These are phyloP conservation scores for Kwoniella shivajii DNA, from an alignment of 1,284 basidiomycete genomes.

Conservation along the genomic window DNA sequence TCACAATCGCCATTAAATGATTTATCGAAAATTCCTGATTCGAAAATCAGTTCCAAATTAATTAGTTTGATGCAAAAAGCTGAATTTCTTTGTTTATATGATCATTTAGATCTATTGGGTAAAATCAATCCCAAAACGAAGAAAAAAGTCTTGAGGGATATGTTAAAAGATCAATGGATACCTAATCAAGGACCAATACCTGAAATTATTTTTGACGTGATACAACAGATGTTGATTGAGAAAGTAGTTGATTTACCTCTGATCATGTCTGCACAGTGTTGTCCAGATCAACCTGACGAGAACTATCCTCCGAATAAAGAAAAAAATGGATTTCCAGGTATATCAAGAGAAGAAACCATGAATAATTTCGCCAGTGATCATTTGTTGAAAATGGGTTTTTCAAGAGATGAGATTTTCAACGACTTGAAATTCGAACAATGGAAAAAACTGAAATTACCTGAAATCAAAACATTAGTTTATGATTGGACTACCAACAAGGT, in stretches of 20 bases:
- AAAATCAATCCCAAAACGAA: neutral
- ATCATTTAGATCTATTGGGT: conserved; percentile 1
- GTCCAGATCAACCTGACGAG: neutral
- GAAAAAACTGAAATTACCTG: neutral
- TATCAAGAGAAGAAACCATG: neutral
- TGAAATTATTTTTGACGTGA: conserved; percentile 1
- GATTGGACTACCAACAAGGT: conserved; percentile 2
- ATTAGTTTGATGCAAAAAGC: conserved; percentile 4
- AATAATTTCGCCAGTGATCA: neutral
- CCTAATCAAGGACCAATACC: conserved; percentile 10
- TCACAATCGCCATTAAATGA: conserved; percentile 7
- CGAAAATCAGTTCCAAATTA: conserved; percentile 7
- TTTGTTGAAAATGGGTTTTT: neutral
- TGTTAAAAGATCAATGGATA: conserved; percentile 4
- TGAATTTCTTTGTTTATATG: conserved; percentile 4
- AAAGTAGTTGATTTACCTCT: conserved; percentile 8
- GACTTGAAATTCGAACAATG: neutral
- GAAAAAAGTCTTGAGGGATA: neutral
- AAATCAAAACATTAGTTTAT: neutral
- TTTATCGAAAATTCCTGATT: neutral
- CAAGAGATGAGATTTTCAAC: neutral
- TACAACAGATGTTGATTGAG: conserved; percentile 7
- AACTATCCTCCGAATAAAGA: neutral
- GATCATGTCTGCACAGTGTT: neutral
- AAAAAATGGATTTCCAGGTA: neutral